Evolutionary conservation across 2,329 filamentous ascomycete genomes (phyloP).

Genomic region (Penicillium paneum): DNA sequence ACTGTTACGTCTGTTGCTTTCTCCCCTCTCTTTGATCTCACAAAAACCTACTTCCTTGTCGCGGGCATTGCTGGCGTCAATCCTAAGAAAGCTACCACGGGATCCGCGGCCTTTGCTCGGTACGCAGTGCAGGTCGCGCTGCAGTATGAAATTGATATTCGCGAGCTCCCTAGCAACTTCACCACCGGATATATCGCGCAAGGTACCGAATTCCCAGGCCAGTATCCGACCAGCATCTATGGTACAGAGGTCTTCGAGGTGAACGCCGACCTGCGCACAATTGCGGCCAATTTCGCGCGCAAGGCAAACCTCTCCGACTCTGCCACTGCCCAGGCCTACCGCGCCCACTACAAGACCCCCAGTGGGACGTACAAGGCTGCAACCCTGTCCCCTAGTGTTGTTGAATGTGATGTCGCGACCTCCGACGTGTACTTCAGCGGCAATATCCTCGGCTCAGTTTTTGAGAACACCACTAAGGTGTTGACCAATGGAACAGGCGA

Average conservation of each 20-base stretch:
- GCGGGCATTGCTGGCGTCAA: conserved; percentile 73
- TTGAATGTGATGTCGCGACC: conserved; percentile 66
- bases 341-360: conserved; percentile 49
- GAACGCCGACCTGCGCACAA: conserved; percentile 56
- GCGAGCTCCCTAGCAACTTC: conserved; percentile 64
- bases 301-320: conserved; percentile 55
- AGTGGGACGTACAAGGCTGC: conserved; percentile 41
- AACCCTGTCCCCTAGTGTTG: conserved; percentile 52
- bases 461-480: conserved; percentile 61
- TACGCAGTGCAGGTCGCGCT: conserved; percentile 72
- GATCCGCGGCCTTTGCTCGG: conserved; percentile 63
- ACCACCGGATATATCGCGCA: conserved; percentile 67
- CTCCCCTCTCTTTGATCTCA: conserved; percentile 62
- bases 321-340: conserved; percentile 50
- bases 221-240: conserved; percentile 60
- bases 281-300: conserved; percentile 52
- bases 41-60: conserved; percentile 66
- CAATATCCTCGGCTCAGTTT: conserved; percentile 57
- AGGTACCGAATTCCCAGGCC: conserved; percentile 53
- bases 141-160: conserved; percentile 71
- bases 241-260: conserved; percentile 70
- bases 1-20: conserved; percentile 63
- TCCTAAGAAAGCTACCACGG: conserved; percentile 64
- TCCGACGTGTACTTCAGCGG: conserved; percentile 72
- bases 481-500: conserved; percentile 66